Conservation (phyloP, 2,329 filamentous ascomycete genomes). For the Colletotrichum trifolii region DNA sequence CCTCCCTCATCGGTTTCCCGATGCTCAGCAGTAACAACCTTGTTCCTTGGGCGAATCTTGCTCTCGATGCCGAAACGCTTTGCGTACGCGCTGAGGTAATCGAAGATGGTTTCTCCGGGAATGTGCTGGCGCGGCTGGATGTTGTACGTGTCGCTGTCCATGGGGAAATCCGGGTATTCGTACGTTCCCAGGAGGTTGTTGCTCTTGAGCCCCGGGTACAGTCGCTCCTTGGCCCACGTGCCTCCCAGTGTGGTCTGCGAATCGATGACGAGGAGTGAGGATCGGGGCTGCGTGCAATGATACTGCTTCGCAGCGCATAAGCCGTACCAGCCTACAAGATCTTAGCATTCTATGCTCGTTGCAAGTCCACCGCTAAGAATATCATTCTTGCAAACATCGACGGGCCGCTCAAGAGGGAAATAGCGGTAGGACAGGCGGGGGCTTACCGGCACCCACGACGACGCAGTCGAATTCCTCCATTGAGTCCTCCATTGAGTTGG, state of each 20-base stretch:
- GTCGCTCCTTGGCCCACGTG: constrained; percentile 73
- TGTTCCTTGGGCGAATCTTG: constrained; percentile 52
- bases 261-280: constrained; percentile 70
- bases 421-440: not conserved
- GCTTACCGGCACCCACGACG: constrained; percentile 64
- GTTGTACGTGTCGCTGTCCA: constrained; percentile 66
- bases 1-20: constrained; percentile 45
- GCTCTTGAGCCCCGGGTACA: constrained; percentile 76
- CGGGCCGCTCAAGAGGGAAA: too few relatives aligned
- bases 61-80: constrained; percentile 53
- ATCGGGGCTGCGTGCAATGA: constrained; percentile 65
- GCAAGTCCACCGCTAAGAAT: not conserved
- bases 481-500: constrained; percentile 46
- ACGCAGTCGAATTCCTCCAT: constrained; percentile 58
- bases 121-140: constrained; percentile 59
- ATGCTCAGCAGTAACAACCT: constrained; percentile 57
- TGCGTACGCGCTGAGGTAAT: constrained; percentile 59
- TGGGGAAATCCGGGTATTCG: constrained; percentile 79
- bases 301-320: constrained; percentile 71
- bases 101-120: constrained; percentile 56
- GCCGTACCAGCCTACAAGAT: constrained; percentile 60
- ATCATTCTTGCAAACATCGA: not conserved
- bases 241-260: constrained; percentile 69
- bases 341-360: constrained; percentile 6
- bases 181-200: constrained; percentile 81